Percentiles rank a stretch among this genome's conserved stretches.
These are phyloP conservation scores for Rhinocladiella similis DNA, from an alignment of 2,329 filamentous ascomycete species.

Conservation along the genomic window DNA sequence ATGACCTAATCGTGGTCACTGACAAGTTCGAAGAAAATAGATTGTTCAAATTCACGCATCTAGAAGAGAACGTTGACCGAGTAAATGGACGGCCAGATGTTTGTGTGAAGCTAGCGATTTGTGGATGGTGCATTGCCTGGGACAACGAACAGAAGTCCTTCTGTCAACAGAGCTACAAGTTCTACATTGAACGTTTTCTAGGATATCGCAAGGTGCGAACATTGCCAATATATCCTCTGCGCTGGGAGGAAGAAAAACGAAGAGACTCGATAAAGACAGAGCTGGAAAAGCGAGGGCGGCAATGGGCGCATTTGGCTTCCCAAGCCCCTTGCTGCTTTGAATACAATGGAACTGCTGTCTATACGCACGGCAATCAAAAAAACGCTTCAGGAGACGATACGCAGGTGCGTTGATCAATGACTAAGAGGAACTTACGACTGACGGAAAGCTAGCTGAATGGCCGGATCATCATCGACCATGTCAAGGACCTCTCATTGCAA, in stretches of 20 bases:
- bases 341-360: neutral
- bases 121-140: too few species aligned
- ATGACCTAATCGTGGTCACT: too few species aligned
- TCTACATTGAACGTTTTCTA: conserved; percentile 1
- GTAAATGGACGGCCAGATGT: too few species aligned
- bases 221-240: conserved; percentile 5
- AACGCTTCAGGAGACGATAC: neutral
- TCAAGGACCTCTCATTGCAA: neutral
- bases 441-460: conserved; percentile 3
- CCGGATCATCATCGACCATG: conserved; percentile 4
- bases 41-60: too few species aligned
- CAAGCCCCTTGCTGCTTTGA: neutral
- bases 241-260: neutral
- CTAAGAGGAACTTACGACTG: neutral
- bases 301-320: neutral
- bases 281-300: neutral
- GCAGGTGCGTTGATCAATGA: neutral
- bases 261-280: neutral
- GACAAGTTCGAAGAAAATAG: too few species aligned
- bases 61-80: too few species aligned
- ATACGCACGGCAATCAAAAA: neutral
- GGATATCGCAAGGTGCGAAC: conserved; percentile 2
- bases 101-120: too few species aligned
- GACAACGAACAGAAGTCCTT: conserved; percentile 5
- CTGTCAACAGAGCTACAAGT: conserved; percentile 1